Conservation (phyloP, 2,329 filamentous ascomycete species). For the Blastomyces gilchristii region DNA sequence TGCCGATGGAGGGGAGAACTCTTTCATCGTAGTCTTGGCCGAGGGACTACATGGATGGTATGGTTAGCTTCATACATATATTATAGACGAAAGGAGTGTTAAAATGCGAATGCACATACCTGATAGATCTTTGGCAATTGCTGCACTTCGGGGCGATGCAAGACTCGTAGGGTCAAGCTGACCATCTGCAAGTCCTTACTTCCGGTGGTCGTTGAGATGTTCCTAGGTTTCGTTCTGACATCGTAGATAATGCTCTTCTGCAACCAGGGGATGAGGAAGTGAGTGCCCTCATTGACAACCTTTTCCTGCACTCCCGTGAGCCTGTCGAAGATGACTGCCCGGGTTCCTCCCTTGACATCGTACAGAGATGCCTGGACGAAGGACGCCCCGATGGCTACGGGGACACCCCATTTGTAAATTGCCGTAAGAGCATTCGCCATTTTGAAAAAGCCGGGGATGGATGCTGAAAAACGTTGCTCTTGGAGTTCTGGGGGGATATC, state of each 20-base stretch:
- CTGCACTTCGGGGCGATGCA: constrained; percentile 90
- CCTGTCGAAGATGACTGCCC: constrained; percentile 97
- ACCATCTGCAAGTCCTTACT: constrained; percentile 99
- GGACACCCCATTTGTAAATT: constrained; percentile 49
- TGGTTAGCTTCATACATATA: not conserved
- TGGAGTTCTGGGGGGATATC: not conserved
- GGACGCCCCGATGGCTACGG: constrained; percentile 57
- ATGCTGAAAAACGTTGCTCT: constrained; percentile 10
- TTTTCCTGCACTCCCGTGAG: constrained; percentile 82
- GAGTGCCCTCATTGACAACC: constrained; percentile 91
- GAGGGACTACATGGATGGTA: constrained; percentile 58
- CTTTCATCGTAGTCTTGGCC: constrained; percentile 97
- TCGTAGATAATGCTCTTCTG: constrained; percentile 93
- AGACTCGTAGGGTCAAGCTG: constrained; percentile 87
- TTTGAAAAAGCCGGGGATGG: constrained; percentile 12
- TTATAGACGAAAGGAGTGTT: not conserved
- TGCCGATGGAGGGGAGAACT: constrained; percentile 95
- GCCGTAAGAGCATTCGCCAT: constrained; percentile 40
- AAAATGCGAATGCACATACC: constrained; percentile 43
- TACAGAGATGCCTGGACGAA: constrained; percentile 71
- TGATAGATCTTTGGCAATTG: constrained; percentile 96
- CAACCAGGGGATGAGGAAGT: constrained; percentile 92
- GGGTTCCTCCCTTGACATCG: constrained; percentile 89
- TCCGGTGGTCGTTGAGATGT: constrained; percentile 93
- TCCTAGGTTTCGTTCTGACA: constrained; percentile 92